A percentile compares a stretch with the other conserved stretches of the same genome.
Evolutionary conservation across 768 basidiomycete species (phyloP).

Genomic region (Cystobasidium onofrii): DNA sequence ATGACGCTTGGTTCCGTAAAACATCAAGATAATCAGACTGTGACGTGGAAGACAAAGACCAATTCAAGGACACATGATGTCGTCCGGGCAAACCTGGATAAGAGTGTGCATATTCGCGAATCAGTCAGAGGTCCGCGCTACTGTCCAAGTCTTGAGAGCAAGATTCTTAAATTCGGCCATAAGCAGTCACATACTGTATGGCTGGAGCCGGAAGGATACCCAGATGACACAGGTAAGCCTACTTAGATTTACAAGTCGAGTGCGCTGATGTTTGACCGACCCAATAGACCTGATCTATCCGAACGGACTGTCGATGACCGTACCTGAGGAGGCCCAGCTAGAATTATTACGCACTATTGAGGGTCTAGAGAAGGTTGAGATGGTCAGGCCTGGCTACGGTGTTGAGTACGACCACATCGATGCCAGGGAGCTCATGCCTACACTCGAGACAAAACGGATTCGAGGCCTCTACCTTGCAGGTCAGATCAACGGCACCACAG

Average conservation of each 20-base stretch:
- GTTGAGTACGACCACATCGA: constrained; percentile 88
- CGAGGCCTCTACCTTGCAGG: constrained; percentile 81
- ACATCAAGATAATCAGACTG: constrained; percentile 9
- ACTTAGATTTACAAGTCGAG: neutral
- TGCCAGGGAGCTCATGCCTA: constrained; percentile 65
- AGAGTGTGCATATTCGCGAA: constrained; percentile 77
- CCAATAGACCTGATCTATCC: constrained; percentile 72
- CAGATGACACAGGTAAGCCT: constrained; percentile 55
- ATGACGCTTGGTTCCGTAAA: neutral
- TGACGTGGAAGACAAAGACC: constrained; percentile 48
- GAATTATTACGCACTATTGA: constrained; percentile 73
- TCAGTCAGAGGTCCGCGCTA: constrained; percentile 84
- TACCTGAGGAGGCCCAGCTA: constrained; percentile 78
- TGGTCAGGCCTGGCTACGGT: constrained; percentile 78
- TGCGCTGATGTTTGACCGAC: neutral
- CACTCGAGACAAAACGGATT: constrained; percentile 77
- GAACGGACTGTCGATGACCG: constrained; percentile 76
- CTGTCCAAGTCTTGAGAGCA: constrained; percentile 82
- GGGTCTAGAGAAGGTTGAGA: constrained; percentile 73
- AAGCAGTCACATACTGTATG: constrained; percentile 67
- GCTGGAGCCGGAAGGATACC: constrained; percentile 87
- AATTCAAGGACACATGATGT: constrained; percentile 64
- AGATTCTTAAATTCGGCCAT: constrained; percentile 67
- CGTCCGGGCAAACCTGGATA: constrained; percentile 65
- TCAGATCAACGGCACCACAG: constrained; percentile 89